A percentile compares a stretch with the other conserved stretches of the same genome.
These are phyloP conservation scores for Euphrasia confusa DNA, from an alignment of 257 asterid species.

Conservation along the genomic window DNA sequence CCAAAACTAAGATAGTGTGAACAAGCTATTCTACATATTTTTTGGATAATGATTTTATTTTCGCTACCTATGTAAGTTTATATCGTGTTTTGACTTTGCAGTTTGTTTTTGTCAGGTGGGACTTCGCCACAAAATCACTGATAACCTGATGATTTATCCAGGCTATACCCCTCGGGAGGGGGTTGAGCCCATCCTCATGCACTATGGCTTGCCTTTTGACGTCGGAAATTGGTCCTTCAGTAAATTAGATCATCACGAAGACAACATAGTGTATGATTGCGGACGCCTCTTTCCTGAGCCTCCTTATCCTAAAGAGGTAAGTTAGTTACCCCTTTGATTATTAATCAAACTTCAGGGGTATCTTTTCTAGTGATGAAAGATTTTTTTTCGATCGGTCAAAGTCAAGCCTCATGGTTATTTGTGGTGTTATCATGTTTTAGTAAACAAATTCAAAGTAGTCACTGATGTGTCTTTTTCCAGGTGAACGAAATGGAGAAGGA, in stretches of 20 bases:
- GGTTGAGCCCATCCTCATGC: conserved; percentile 91
- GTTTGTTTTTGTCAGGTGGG: conserved; percentile 70
- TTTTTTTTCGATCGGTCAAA: too few relatives aligned
- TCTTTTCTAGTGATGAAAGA: background rate
- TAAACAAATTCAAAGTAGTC: background rate
- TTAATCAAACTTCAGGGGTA: background rate
- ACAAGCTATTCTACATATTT: too few relatives aligned
- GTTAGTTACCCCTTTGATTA: background rate
- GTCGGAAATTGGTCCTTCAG: conserved; percentile 96
- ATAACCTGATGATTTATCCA: conserved; percentile 93
- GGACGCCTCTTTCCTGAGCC: conserved; percentile 92
- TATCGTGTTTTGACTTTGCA: conserved; percentile 18
- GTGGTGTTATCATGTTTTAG: background rate
- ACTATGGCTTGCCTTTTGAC: conserved; percentile 84
- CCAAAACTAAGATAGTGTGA: too few relatives aligned
- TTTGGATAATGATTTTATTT: too few relatives aligned
- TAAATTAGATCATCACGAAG: conserved; percentile 81
- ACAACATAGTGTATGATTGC: conserved; percentile 80
- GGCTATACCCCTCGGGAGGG: conserved; percentile 88
- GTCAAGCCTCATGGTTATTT: background rate
- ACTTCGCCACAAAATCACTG: conserved; percentile 83
- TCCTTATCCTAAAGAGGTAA: conserved; percentile 97
- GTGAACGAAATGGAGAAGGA: conserved; percentile 60
- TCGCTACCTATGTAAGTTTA: background rate
- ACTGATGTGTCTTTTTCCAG: conserved; percentile 33